Conservation (phyloP, 2,329 filamentous ascomycete species). For the Stenocarpella maydis region DNA sequence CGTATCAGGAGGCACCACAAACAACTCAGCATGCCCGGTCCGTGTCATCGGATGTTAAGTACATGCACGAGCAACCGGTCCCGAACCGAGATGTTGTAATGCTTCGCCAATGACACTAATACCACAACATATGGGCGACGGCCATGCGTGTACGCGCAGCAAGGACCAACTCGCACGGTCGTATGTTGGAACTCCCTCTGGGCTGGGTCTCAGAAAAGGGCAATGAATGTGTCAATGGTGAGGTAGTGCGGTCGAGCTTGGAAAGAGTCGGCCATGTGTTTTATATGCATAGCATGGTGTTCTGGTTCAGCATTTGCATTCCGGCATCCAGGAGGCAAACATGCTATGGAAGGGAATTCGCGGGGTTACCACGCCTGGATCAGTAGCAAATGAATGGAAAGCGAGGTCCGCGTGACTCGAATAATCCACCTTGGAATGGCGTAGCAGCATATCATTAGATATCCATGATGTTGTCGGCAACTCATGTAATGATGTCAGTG, state of each 20-base stretch:
- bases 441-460: neutral
- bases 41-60: slow-evolving; percentile 23
- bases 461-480: neutral
- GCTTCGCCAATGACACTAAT: slow-evolving; percentile 11
- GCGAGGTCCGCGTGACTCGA: neutral
- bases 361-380: neutral
- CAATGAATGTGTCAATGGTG: neutral
- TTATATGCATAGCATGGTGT: slow-evolving; percentile 22
- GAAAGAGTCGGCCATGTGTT: neutral
- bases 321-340: neutral
- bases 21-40: neutral
- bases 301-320: neutral
- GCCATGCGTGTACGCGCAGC: neutral
- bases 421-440: neutral
- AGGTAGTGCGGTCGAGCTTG: neutral
- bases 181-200: neutral
- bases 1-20: slow-evolving; percentile 17
- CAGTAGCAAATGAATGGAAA: neutral
- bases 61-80: slow-evolving; percentile 32
- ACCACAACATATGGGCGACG: no score
- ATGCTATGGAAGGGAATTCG: neutral
- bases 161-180: neutral
- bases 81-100: slow-evolving; percentile 26
- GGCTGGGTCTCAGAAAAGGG: neutral
- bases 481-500: neutral